Conservation (phyloP, 805 yeast species). For the Candida adriatica region DNA sequence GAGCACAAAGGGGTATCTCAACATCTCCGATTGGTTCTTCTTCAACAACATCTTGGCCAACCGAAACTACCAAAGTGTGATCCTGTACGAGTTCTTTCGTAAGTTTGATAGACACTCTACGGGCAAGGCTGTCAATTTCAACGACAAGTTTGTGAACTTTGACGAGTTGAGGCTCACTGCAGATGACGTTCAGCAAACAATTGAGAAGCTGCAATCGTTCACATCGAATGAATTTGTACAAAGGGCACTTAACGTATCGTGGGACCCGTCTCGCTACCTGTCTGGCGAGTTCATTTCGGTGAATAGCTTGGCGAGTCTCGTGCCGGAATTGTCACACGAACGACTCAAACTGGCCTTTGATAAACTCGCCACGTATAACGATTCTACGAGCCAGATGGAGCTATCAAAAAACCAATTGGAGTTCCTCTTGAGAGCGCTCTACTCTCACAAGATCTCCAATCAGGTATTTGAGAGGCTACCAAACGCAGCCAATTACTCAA, state of each 20-base stretch:
- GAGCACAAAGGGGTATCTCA: constrained; percentile 58
- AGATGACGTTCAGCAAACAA: constrained; percentile 26
- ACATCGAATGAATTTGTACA: constrained; percentile 26
- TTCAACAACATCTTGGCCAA: constrained; percentile 53
- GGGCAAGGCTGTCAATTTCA: constrained; percentile 31
- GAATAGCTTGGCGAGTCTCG: constrained; percentile 34
- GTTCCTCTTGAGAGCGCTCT: constrained; percentile 27
- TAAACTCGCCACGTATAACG: constrained; percentile 27
- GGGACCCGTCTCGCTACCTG: constrained; percentile 25
- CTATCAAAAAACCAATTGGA: constrained; percentile 30
- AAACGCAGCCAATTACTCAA: constrained; percentile 24
- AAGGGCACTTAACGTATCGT: constrained; percentile 27
- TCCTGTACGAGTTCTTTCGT: constrained; percentile 48
- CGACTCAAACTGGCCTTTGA: constrained; percentile 21
- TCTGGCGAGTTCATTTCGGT: constrained; percentile 27
- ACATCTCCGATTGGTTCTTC: constrained; percentile 63
- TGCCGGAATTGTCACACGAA: constrained; percentile 32
- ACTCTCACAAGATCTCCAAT: constrained; percentile 34
- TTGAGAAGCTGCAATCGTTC: constrained; percentile 26
- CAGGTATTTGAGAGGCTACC: constrained; percentile 28
- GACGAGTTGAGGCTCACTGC: constrained; percentile 28
- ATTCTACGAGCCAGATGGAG: constrained; percentile 22
- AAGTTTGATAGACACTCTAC: constrained; percentile 33
- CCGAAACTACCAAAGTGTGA: constrained; percentile 39
- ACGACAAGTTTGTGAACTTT: constrained; percentile 31